A percentile compares a stretch with the other conserved stretches of the same genome.
Conservation (phyloP, 441 rosid genomes). For the Gossypium lobatum region DNA sequence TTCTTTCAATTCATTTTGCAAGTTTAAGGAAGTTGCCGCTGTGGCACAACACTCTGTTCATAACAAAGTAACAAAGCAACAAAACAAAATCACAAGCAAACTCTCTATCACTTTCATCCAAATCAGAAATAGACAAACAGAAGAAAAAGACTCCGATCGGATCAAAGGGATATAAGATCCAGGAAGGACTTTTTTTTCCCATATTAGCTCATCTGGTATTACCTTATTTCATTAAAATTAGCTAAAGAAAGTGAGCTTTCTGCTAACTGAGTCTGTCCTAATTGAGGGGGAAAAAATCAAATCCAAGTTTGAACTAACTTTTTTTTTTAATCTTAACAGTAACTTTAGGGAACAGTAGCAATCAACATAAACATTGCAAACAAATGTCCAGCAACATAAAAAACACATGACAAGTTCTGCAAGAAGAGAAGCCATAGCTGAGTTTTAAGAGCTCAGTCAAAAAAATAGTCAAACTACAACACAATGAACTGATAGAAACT, state of each 20-base stretch:
- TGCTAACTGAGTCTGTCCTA: slow-evolving; percentile 24
- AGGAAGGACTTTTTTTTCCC: slow-evolving; percentile 10
- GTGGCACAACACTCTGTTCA: slow-evolving; percentile 13
- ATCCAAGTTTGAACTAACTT: background rate
- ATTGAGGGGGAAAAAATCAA: slow-evolving; percentile 14
- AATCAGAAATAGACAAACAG: slow-evolving; percentile 22
- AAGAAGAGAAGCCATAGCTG: slow-evolving; percentile 19
- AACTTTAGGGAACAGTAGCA: slow-evolving; percentile 18
- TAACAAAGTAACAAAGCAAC: slow-evolving; percentile 23
- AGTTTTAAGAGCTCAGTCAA: slow-evolving; percentile 31
- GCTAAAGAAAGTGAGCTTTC: slow-evolving; percentile 3
- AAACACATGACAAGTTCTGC: slow-evolving; percentile 23
- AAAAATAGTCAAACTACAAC: slow-evolving; percentile 22
- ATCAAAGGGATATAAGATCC: slow-evolving; percentile 17
- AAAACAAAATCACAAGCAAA: slow-evolving; percentile 19
- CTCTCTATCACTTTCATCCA: slow-evolving; percentile 19
- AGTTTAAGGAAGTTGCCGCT: slow-evolving; percentile 21
- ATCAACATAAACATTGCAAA: background rate
- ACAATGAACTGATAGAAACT: slow-evolving; percentile 26
- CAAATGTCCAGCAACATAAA: slow-evolving; percentile 18
- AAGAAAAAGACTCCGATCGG: background rate
- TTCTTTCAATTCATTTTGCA: slow-evolving; percentile 39
- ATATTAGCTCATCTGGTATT: slow-evolving; percentile 16
- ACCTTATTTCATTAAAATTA: slow-evolving; percentile 15
- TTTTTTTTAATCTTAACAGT: slow-evolving; percentile 14